Conservation (phyloP, 257 asterid genomes). For the Solanum commersonii region DNA sequence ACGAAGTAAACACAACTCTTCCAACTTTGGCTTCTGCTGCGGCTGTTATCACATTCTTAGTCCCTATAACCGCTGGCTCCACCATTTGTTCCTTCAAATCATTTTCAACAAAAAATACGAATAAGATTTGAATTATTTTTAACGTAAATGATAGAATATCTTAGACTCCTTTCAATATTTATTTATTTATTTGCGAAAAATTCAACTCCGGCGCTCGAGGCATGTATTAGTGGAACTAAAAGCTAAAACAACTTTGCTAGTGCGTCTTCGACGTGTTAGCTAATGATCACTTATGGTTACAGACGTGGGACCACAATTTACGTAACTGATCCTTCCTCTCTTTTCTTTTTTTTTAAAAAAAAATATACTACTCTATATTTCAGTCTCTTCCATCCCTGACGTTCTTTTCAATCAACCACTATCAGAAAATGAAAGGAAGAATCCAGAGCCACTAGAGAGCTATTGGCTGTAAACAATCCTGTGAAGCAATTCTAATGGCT, state of each 20-base stretch:
- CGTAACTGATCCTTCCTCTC: not conserved
- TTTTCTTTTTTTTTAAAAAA: too few relatives aligned
- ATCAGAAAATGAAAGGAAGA: not conserved
- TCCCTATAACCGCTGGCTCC: constrained; percentile 90
- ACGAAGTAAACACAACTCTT: constrained; percentile 80
- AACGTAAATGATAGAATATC: too few relatives aligned
- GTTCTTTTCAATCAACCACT: not conserved
- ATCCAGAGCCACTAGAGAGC: not conserved
- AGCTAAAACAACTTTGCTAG: not conserved
- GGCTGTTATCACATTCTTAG: constrained; percentile 61
- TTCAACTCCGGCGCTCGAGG: not conserved
- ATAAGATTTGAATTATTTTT: too few relatives aligned
- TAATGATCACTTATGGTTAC: not conserved
- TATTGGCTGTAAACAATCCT: not conserved
- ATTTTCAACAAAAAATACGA: not conserved
- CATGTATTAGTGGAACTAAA: not conserved
- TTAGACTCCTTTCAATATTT: too few relatives aligned
- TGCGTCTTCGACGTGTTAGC: not conserved
- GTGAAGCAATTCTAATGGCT: not conserved
- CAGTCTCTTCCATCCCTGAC: not conserved
- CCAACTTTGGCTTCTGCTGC: constrained; percentile 75
- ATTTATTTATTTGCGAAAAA: too few relatives aligned
- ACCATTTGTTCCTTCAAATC: constrained; percentile 79
- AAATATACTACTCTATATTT: not conserved
- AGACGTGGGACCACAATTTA: not conserved